phyloP scores from a whole-genome alignment of 23 red algal species.

The Gracilaria domingensis region DNA sequence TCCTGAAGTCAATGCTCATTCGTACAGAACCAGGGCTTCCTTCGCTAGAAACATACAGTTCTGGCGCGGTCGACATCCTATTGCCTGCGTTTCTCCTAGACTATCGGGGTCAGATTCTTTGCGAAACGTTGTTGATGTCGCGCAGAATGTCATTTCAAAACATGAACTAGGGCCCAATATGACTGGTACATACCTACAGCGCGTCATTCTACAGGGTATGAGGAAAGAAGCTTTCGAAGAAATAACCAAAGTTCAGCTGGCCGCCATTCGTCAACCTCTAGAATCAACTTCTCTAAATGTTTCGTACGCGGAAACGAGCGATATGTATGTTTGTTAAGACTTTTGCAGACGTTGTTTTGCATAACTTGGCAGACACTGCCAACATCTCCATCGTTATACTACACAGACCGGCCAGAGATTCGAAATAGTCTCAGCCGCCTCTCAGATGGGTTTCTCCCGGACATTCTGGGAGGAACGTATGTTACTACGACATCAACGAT shows the following conservation, averaged over 20 bases:
- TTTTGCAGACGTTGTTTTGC: constrained; percentile 74
- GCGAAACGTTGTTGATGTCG: constrained; percentile 45
- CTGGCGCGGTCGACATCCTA: constrained; percentile 45
- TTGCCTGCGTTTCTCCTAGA: constrained; percentile 74
- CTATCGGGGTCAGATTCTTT: constrained; percentile 65
- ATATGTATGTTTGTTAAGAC: constrained; percentile 89
- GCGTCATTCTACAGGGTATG: constrained; percentile 56
- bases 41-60: constrained; percentile 26
- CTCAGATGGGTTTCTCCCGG: constrained; percentile 72
- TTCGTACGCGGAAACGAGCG: constrained; percentile 76
- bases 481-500: constrained; percentile 73
- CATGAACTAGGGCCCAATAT: constrained; percentile 74
- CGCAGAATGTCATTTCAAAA: constrained; percentile 23
- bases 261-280: constrained; percentile 60
- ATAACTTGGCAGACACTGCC: constrained; percentile 55
- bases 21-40: constrained; percentile 18
- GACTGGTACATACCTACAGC: constrained; percentile 31
- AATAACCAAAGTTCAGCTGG: constrained; percentile 34
- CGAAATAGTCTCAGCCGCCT: constrained; percentile 58
- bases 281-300: constrained; percentile 45
- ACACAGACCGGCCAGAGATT: constrained; percentile 42
- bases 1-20: neutral
- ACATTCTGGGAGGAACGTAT: constrained; percentile 61
- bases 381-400: constrained; percentile 76
- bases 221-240: constrained; percentile 43